A percentile compares a stretch with the other conserved stretches of the same genome.
These are phyloP conservation scores for Pseudogymnoascus sp. DNA, from an alignment of 2,329 filamentous ascomycete species.

Conservation along the genomic window DNA sequence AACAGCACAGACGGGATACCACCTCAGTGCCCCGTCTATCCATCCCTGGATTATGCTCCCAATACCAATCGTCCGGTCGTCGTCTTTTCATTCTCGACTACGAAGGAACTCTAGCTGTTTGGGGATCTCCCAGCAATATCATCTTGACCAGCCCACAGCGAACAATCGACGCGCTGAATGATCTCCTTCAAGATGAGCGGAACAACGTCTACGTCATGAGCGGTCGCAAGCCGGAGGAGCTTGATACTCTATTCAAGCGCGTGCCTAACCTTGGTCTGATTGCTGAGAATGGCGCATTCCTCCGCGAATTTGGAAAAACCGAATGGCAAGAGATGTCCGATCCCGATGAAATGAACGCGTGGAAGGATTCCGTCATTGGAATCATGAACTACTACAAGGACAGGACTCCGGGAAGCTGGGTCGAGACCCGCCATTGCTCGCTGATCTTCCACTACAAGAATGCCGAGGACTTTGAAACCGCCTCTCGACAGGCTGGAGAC, in stretches of 20 bases:
- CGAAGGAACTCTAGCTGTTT: slow-evolving; percentile 83
- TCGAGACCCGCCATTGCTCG: slow-evolving; percentile 88
- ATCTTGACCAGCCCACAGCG: slow-evolving; percentile 78
- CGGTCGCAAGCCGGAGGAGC: slow-evolving; percentile 75
- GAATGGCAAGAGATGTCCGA: slow-evolving; percentile 76
- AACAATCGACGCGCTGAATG: slow-evolving; percentile 73
- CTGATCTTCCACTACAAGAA: slow-evolving; percentile 85
- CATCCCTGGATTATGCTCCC: slow-evolving; percentile 52
- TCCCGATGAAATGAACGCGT: slow-evolving; percentile 58
- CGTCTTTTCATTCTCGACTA: slow-evolving; percentile 89
- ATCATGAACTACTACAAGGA: slow-evolving; percentile 88
- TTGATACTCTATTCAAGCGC: slow-evolving; percentile 76
- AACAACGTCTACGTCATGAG: slow-evolving; percentile 96
- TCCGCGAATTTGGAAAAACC: slow-evolving; percentile 61
- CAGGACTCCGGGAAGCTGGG: slow-evolving; percentile 76
- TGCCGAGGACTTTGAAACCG: slow-evolving; percentile 68
- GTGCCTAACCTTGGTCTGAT: slow-evolving; percentile 82
- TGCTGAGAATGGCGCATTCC: slow-evolving; percentile 89
- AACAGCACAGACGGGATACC: slow-evolving; percentile 78
- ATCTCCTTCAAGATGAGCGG: slow-evolving; percentile 68
- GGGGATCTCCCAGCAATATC: slow-evolving; percentile 76
- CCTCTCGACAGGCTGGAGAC: slow-evolving; percentile 74
- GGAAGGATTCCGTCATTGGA: slow-evolving; percentile 76
- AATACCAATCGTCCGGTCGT: slow-evolving; percentile 58
- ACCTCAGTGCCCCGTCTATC: slow-evolving; percentile 81